Evolutionary conservation across 768 basidiomycete species (phyloP), one percentile per base, ranked within the genome.

Genomic region (Boletus rubroflammeus): DNA sequence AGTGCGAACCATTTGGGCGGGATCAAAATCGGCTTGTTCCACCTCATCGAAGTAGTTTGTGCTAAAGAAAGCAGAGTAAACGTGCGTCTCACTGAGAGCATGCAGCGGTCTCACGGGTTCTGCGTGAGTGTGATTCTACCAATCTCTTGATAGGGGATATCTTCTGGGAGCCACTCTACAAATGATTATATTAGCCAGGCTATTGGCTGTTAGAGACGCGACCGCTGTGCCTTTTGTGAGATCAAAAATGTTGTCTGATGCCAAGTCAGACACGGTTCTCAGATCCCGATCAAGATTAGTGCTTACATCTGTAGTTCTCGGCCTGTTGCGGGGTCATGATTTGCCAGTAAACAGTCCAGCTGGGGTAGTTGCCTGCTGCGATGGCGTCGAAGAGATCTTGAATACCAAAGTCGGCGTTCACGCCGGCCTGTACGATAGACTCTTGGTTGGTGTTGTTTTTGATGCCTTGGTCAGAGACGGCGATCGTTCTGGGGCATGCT

Each of bases 161-260:
- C 71, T 35, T 72, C 67, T 41, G 61, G 55, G 8, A 68, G 60
- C 75, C 74, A 75, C 54, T 75, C 73, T 71, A 61, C 60, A 36
- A 17, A 10, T 26, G 15, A 45, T 28, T 38, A 26, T 42, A 38
- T 47, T 23, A 50, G 19, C 23, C 29, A 39, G 34, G 34, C 11
- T 31, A 11, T 40, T 35, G 29, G 28, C 6, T 5, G 6, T 6
- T 32, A 26, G 8, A 25, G 10, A 9, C 28, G 39, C 31, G 52
- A 55, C 25, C 19, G 11, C 10, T 23, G n/a, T 61, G 67, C 73
- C 61, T 53, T 80, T 80, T 54, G 77, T 81, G 17, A 80, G 67
- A 58, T 81, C 79, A 34, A 78, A 70, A 40, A 83, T 73, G 61
- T 81, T 81, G 69, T 76, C 74, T 69, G 69, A 63, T 32, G 7